Evolutionary conservation across 352 stramenopile species (phyloP), one percentile per base, ranked within the genome.

Genomic region (Peronosclerospora sorghi): DNA sequence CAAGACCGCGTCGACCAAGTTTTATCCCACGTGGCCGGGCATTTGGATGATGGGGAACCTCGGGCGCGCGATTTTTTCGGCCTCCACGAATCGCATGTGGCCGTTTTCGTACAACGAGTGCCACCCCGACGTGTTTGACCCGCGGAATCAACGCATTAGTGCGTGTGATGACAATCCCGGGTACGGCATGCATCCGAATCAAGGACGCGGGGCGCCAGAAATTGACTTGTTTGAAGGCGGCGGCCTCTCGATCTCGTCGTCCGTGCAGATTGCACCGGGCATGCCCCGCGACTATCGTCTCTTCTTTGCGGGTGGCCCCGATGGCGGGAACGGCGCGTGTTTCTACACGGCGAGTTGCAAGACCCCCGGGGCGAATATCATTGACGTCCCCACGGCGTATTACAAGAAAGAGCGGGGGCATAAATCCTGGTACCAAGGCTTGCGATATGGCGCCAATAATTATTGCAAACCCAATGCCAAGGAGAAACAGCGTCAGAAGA

Each of bases 11-110:
- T 54, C 28, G n/a, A 56, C 51, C 17, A 48, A 54, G 30, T 72
- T 56, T 28, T 89, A 70, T 51, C 75, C 76, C 23, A 84, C 74
- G 39, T 98, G 94, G 94, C 94, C 94, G 0, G 93, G 92, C 7
- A 86, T 98, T 50, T 98, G 95, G 93, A 62, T 98, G 35, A 68
- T 98, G 41, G 95, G 95, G 5, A 97, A 98, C 67, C 61, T 98
- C 9, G 93, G 89, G n/a, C 62, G 95, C 28, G 88, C 92, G 8
- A 96, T 96, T n/a, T 98, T 97, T 60, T 92, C 88, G 42, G 80
- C 70, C 0, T 95, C 79, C 0, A 97, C 88, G 15, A 87, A 87
- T 37, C 85, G 91, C 43, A 89, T 98, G 52, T 98, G 95, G 95
- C 95, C 95, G 1, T 98, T 91, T 72, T 95, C 79, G 34, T 98